These are phyloP conservation scores for Lactuca saligna DNA, from an alignment of 129 eudicot genomes.

Conservation along the genomic window DNA sequence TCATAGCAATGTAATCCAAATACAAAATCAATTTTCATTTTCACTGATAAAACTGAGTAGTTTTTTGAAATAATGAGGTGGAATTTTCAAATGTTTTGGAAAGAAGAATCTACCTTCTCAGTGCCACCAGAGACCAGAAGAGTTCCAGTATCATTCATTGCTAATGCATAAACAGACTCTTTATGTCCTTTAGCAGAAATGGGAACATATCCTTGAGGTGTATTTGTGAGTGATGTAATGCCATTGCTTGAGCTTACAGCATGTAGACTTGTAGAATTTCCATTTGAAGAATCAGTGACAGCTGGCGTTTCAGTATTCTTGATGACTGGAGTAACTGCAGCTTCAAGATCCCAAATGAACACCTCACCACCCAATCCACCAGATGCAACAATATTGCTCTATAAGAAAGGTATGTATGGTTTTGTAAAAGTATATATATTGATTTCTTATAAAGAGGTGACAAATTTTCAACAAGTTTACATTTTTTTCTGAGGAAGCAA, in stretches of 20 bases:
- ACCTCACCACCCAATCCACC: constrained; percentile 97
- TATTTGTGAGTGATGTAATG: constrained; percentile 64
- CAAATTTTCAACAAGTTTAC: constrained; percentile 31
- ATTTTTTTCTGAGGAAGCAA: constrained; percentile 79
- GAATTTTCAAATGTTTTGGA: background rate
- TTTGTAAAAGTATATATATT: background rate
- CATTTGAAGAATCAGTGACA: constrained; percentile 55
- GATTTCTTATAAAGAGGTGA: background rate
- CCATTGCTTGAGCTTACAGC: constrained; percentile 71
- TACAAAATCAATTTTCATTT: too few relatives aligned
- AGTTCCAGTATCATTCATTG: constrained; percentile 78
- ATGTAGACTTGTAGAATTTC: constrained; percentile 59
- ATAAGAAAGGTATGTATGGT: constrained; percentile 1
- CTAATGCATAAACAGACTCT: constrained; percentile 94
- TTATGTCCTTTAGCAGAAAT: constrained; percentile 90
- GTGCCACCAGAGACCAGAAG: constrained; percentile 98
- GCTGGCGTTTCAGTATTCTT: constrained; percentile 52
- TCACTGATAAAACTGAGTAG: too few relatives aligned
- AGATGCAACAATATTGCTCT: constrained; percentile 80
- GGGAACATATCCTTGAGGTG: constrained; percentile 72
- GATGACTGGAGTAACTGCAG: constrained; percentile 64
- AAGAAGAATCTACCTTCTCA: constrained; percentile 63
- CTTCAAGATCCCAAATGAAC: constrained; percentile 91
- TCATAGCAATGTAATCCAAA: too few relatives aligned
- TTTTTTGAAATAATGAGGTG: background rate